Percentiles rank a stretch among this genome's conserved stretches.
These are phyloP conservation scores for Cercophora sp. DNA, from an alignment of 495 filamentous ascomycete species.

Conservation along the genomic window DNA sequence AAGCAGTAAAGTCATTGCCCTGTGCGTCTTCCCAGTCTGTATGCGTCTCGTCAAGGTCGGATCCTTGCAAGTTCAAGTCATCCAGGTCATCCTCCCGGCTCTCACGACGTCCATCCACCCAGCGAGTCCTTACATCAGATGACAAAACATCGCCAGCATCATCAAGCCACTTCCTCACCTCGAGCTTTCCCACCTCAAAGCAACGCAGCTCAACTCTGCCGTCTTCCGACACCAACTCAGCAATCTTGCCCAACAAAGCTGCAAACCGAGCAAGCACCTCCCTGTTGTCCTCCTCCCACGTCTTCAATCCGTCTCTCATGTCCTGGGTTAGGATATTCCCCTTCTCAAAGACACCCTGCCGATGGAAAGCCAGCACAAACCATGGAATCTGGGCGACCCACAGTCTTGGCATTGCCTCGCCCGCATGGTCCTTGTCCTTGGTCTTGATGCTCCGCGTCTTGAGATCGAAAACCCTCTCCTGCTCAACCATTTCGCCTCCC, in stretches of 20 bases:
- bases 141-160: conserved; percentile 13
- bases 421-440: conserved; percentile 22
- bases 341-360: conserved; percentile 49
- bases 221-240: conserved; percentile 19
- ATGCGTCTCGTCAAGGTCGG: not conserved
- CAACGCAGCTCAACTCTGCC: conserved; percentile 16
- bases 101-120: not conserved
- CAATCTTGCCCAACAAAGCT: conserved; percentile 42
- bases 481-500: conserved; percentile 32
- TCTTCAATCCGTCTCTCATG: conserved; percentile 48
- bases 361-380: conserved; percentile 59
- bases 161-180: conserved; percentile 11
- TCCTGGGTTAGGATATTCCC: too few relatives aligned
- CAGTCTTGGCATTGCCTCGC: conserved; percentile 50
- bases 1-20: not conserved
- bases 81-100: not conserved
- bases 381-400: conserved; percentile 61
- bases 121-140: not conserved
- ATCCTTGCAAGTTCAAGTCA: not conserved
- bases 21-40: not conserved
- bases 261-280: conserved; percentile 35
- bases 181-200: conserved; percentile 7
- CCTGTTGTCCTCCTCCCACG: conserved; percentile 52
- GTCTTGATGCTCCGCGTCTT: conserved; percentile 55
- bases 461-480: conserved; percentile 58